Evolutionary conservation across 495 filamentous ascomycete genomes (phyloP).

Genomic region (Pseudomonodictys pantanalensis): DNA sequence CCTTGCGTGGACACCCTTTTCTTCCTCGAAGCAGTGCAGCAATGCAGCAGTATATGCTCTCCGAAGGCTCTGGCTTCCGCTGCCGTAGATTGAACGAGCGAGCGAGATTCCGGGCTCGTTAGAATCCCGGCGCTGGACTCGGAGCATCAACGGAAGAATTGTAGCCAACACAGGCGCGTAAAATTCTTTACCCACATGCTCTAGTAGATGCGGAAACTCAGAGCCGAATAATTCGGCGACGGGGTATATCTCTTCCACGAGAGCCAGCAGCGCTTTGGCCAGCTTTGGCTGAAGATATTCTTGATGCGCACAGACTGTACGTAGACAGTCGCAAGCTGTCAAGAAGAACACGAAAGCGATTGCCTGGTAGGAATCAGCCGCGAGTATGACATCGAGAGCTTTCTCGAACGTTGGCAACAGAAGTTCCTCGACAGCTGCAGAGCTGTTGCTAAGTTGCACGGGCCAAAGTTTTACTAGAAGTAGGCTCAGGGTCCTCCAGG

Average conservation of each 20-base stretch:
- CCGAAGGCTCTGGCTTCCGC: no score
- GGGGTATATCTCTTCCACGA: neutral
- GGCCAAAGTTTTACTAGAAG: constrained; percentile 23
- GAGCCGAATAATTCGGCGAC: constrained; percentile 10
- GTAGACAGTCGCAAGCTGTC: constrained; percentile 9
- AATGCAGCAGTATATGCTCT: constrained; percentile 1
- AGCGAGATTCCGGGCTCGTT: no score
- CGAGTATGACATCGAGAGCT: neutral
- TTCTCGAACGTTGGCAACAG: constrained; percentile 3
- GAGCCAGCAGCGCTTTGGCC: constrained; percentile 1
- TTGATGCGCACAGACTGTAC: neutral
- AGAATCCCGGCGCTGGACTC: no score
- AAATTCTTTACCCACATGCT: no score
- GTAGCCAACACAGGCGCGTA: no score
- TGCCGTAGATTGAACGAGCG: no score
- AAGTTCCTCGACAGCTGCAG: no score
- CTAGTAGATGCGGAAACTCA: constrained; percentile 9
- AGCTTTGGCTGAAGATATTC: neutral
- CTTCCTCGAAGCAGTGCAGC: neutral
- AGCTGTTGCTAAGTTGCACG: constrained; percentile 4
- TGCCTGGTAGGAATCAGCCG: neutral
- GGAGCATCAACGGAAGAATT: no score
- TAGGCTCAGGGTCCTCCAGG: constrained; percentile 12
- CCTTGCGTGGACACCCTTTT: neutral
- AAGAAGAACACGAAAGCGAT: constrained; percentile 19